Conservation (phyloP, 768 basidiomycete species). For the Coprinopsis strossmayeri region DNA sequence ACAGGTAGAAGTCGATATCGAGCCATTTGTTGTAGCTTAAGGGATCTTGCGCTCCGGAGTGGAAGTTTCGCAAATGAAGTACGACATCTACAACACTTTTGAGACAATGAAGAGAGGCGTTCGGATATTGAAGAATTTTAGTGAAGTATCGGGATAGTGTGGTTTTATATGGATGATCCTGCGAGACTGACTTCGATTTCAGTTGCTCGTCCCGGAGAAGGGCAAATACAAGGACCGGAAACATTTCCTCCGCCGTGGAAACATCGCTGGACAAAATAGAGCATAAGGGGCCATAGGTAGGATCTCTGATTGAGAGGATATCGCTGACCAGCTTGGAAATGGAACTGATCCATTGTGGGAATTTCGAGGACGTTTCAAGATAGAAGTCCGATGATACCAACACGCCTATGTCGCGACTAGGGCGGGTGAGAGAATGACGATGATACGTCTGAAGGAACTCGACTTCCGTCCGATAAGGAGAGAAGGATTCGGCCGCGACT, state of each 20-base stretch:
- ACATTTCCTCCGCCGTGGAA: conserved; percentile 54
- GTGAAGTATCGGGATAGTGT: conserved; percentile 53
- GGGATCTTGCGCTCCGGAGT: conserved; percentile 27
- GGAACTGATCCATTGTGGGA: conserved; percentile 55
- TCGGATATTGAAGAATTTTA: conserved; percentile 36
- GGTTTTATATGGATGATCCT: conserved; percentile 12
- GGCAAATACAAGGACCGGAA: conserved; percentile 74
- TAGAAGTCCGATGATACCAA: conserved; percentile 26
- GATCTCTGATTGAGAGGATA: conserved; percentile 42
- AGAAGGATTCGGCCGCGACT: no score
- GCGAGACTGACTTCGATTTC: neutral
- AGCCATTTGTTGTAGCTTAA: conserved; percentile 77
- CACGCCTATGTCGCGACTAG: conserved; percentile 28
- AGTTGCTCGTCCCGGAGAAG: conserved; percentile 37
- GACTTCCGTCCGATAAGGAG: conserved; percentile 38
- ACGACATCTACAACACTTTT: conserved; percentile 66
- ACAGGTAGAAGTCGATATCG: conserved; percentile 60
- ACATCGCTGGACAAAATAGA: conserved; percentile 50
- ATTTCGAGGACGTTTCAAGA: conserved; percentile 39
- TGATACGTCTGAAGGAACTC: conserved; percentile 43
- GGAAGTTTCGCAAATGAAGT: conserved; percentile 75
- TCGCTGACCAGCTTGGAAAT: conserved; percentile 54
- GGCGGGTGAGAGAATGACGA: conserved; percentile 24
- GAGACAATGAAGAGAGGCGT: conserved; percentile 36
- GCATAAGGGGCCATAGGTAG: conserved; percentile 65